These are phyloP conservation scores for Chaetomium sp. DNA, from an alignment of 2,329 filamentous ascomycete genomes.

Conservation along the genomic window DNA sequence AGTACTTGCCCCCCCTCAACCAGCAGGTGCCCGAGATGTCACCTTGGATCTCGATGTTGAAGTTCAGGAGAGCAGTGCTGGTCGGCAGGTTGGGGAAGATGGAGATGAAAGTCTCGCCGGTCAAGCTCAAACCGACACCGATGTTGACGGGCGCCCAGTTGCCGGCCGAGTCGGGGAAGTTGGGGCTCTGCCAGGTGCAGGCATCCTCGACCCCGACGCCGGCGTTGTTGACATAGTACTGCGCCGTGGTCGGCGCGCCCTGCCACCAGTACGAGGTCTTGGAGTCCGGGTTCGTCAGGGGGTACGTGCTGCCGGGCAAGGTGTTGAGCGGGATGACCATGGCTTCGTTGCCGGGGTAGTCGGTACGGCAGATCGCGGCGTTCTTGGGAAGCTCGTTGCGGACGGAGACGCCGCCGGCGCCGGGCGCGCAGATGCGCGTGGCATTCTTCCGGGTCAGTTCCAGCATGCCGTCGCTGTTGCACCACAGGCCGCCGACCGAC, in stretches of 20 bases:
- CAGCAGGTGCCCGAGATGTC: slow-evolving; percentile 56
- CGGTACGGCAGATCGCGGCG: slow-evolving; percentile 82
- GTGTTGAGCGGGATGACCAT: slow-evolving; percentile 75
- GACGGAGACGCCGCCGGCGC: slow-evolving; percentile 64
- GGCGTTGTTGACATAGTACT: slow-evolving; percentile 93
- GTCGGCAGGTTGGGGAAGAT: slow-evolving; percentile 82
- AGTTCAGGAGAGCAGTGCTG: slow-evolving; percentile 62
- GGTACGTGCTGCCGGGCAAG: slow-evolving; percentile 49
- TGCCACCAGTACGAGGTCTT: slow-evolving; percentile 72
- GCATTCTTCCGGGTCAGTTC: slow-evolving; percentile 64
- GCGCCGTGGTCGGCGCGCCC: slow-evolving; percentile 69
- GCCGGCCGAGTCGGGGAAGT: slow-evolving; percentile 50
- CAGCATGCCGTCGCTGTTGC: slow-evolving; percentile 65
- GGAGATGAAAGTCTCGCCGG: slow-evolving; percentile 68
- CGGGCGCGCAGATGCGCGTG: slow-evolving; percentile 67
- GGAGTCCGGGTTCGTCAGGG: slow-evolving; percentile 70
- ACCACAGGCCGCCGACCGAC: slow-evolving; percentile 83
- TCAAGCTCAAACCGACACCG: slow-evolving; percentile 63
- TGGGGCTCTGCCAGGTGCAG: slow-evolving; percentile 64
- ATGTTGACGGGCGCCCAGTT: slow-evolving; percentile 88
- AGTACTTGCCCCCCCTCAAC: slow-evolving; percentile 58
- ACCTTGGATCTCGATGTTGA: slow-evolving; percentile 70
- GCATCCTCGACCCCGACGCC: slow-evolving; percentile 60
- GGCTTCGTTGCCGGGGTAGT: slow-evolving; percentile 87
- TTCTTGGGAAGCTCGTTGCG: slow-evolving; percentile 63